Base-by-base conservation (phyloP, 1,139 yeast species). In the Sugiyamaella paludigena region DNA sequence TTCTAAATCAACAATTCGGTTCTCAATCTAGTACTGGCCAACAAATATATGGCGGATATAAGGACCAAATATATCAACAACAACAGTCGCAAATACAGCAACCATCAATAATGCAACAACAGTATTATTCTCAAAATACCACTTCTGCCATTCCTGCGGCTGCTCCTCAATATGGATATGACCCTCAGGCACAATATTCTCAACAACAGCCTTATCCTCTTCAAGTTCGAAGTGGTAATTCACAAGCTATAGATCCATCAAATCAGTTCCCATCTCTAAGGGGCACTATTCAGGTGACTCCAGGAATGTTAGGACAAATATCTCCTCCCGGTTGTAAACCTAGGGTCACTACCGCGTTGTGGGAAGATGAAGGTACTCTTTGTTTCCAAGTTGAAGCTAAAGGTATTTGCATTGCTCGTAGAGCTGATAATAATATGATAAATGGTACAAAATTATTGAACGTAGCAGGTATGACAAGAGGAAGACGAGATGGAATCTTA, bases 321-420 rank as follows among this genome's bases (percentile, higher is more conserved):
- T 78, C 76, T 47, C 79, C 75, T 48, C 73, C 74, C 11, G 80
- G 78, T 10, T 64, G 83, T 52, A 75, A 87, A 52, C 96, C 96
- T 7, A 73, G 92, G 52, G 92, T 89, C 48, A 87, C 96, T 33
- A 89, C 97, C 5, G 86, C 96, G 3, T 80, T 87, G 79, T 91
- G 98, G 98, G 96, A 91, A 66, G 96, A 89, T 61, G 97, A 91
- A 62, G 84, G 86, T 57, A 91, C 97, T 0, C 69, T 91, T 38
- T 92, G 98, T 66, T 87, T 89, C 68, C 96, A 88, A 67, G 96
- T 91, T 19, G 96, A 88, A 61, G 95, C 94, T 43, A 84, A 87
- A 61, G 88, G 89, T 52, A 89, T 88, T 32, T 78, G 87, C 11
- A 96, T 89, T 34, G 96, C 92, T 28, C 77, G 98, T 58, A 77